A percentile compares a stretch with the other conserved stretches of the same genome.
phyloP scores from a whole-genome alignment of 2,329 filamentous ascomycete genomes.

The Helotiales sp. region DNA sequence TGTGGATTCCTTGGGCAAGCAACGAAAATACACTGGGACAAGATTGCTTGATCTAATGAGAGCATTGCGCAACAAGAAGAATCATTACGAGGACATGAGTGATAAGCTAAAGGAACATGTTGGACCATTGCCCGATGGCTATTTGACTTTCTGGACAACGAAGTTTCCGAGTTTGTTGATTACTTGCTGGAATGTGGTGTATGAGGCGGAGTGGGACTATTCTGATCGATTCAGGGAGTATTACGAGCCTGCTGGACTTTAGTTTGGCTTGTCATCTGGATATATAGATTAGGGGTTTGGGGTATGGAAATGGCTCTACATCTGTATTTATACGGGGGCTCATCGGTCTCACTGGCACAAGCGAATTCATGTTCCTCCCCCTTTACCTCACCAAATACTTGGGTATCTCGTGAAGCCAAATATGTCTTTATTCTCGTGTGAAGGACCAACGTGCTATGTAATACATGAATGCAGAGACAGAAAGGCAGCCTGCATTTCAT shows the following conservation, averaged over 20 bases:
- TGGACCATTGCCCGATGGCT: slow-evolving; percentile 62
- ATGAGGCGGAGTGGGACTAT: slow-evolving; percentile 52
- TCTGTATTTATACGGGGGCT: not conserved
- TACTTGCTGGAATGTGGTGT: slow-evolving; percentile 63
- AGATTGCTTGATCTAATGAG: slow-evolving; percentile 83
- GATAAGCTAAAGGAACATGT: slow-evolving; percentile 71
- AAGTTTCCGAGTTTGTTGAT: slow-evolving; percentile 68
- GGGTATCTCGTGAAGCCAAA: too few relatives aligned
- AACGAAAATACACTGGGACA: slow-evolving; percentile 88
- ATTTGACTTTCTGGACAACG: slow-evolving; percentile 67
- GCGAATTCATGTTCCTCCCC: not conserved
- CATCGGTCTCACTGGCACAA: not conserved
- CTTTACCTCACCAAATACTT: not conserved
- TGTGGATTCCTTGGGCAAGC: slow-evolving; percentile 86
- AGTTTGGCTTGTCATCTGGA: not conserved
- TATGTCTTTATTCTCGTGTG: too few relatives aligned
- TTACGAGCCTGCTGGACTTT: slow-evolving; percentile 49
- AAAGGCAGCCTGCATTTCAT: not conserved
- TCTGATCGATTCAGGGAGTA: slow-evolving; percentile 68
- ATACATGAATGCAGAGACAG: not conserved
- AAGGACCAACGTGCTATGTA: too few relatives aligned
- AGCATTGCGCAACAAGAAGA: slow-evolving; percentile 91
- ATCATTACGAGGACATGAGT: slow-evolving; percentile 96
- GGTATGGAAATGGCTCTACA: not conserved
- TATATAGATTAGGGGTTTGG: not conserved